Evolutionary conservation across 148 eudicot genomes (phyloP), one percentile per base, ranked within the genome.

Genomic region (Polygonum aviculare): DNA sequence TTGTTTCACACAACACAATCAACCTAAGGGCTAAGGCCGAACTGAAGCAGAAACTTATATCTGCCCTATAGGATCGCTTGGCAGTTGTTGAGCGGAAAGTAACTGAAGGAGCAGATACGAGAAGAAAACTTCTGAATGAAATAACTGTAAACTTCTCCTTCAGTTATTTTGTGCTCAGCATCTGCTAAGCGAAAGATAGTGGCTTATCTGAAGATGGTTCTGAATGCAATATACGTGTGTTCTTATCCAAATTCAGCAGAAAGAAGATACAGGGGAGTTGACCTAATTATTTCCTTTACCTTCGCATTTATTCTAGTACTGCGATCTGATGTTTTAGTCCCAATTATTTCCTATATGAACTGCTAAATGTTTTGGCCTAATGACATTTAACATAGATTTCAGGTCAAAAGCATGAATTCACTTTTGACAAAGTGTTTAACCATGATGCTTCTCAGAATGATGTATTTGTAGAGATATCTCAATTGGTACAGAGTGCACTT

Each of bases 401-500:
- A 88, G 93, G 96, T 71, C 89, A 91, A 40, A 89, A 85, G 19
- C 78, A 79, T 79, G 84, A 91, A 72, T 91, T 87, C 75, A 87
- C 88, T 12, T 91, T 89, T 72, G 96, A 91, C 78, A 86, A 86
- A 78, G 96, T 91, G 5, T 89, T 91, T 62, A 79, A 52, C n/a
- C 91, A 83, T 10, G 87, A 89, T 48, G 86, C 96, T 50, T 81
- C 93, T 31, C 96, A 91, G 50, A 75, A 81, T 70, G 89, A 87
- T 44, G 93, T 91, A 19, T 91, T 91, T 69, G 83, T 74, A 11
- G 96, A 91, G 78, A 89, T 91, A 74, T 91, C 96, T 4, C 93
- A 91, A 80, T 69, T 91, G 48, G 91, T 91, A 51, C 96, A 91
- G 47, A 91, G 96, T 82, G 96, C 96, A 14, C 91, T 91, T 31